A percentile compares a stretch with the other conserved stretches of the same genome.
Conservation (phyloP, 2,329 filamentous ascomycete genomes). For the Passalora sequoiae region DNA sequence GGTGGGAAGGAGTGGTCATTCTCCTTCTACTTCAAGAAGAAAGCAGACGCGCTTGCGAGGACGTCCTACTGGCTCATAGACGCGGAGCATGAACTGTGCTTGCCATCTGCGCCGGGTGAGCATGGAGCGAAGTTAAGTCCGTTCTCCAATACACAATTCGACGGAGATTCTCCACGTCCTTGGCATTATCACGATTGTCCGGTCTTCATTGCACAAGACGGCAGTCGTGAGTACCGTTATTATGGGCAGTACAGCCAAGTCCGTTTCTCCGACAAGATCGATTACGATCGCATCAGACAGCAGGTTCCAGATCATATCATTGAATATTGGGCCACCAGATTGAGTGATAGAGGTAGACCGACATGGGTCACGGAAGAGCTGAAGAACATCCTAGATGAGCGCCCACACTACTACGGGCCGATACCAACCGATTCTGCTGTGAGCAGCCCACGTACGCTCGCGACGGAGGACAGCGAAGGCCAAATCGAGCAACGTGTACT, state of each 20-base stretch:
- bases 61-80: conserved; percentile 43
- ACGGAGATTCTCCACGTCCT: conserved; percentile 22
- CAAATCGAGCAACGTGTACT: conserved; percentile 27
- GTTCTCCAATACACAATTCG: conserved; percentile 39
- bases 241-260: conserved; percentile 44
- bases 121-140: conserved; percentile 46
- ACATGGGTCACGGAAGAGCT: conserved; percentile 41
- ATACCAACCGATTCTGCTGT: conserved; percentile 24
- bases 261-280: conserved; percentile 42
- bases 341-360: conserved; percentile 34
- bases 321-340: conserved; percentile 37
- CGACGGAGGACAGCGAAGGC: background rate
- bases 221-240: conserved; percentile 36
- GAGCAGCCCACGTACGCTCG: conserved; percentile 11
- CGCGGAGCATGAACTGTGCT: conserved; percentile 36
- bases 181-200: conserved; percentile 37
- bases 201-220: conserved; percentile 36
- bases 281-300: conserved; percentile 38
- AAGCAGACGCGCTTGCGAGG: conserved; percentile 26
- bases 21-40: conserved; percentile 37
- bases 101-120: conserved; percentile 37
- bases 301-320: conserved; percentile 35
- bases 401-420: conserved; percentile 38
- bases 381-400: conserved; percentile 41
- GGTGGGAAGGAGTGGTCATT: conserved; percentile 39